phyloP scores from a whole-genome alignment of 2,329 filamentous ascomycete genomes.

The Colletotrichum orbiculare region DNA sequence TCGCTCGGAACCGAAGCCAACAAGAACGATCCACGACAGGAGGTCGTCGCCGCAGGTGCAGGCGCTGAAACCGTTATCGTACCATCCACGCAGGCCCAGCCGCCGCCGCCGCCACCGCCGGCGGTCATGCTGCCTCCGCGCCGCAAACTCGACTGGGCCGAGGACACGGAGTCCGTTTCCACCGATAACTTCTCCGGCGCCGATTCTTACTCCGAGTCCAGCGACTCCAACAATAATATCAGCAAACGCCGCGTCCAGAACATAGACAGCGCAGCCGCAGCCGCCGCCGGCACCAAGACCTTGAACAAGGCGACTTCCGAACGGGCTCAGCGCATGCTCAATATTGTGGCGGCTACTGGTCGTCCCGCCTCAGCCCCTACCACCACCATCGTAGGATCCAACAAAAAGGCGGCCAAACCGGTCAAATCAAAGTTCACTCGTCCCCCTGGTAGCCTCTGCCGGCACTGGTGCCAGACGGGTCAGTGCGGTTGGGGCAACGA shows the following conservation, averaged over 20 bases:
- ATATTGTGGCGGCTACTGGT: constrained; percentile 11
- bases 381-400: not conserved
- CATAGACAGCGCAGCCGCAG: too few species aligned
- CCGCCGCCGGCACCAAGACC: not conserved
- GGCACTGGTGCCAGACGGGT: constrained; percentile 61
- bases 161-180: constrained; percentile 30
- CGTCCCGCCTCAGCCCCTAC: not conserved
- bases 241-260: not conserved
- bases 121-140: constrained; percentile 1
- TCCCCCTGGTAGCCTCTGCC: constrained; percentile 47
- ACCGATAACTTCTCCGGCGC: constrained; percentile 28
- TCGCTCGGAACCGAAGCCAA: not conserved
- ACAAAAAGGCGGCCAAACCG: constrained; percentile 10
- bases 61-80: too few species aligned
- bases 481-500: constrained; percentile 56
- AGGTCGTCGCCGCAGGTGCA: not conserved
- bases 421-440: constrained; percentile 17
- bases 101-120: not conserved
- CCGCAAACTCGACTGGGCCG: constrained; percentile 31
- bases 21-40: not conserved
- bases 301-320: constrained; percentile 17
- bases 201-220: constrained; percentile 17
- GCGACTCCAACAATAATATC: not conserved
- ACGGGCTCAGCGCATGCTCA: constrained; percentile 17
- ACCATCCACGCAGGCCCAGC: too few species aligned